phyloP scores from a whole-genome alignment of 129 eudicot species.

The Flaveria linearis region DNA sequence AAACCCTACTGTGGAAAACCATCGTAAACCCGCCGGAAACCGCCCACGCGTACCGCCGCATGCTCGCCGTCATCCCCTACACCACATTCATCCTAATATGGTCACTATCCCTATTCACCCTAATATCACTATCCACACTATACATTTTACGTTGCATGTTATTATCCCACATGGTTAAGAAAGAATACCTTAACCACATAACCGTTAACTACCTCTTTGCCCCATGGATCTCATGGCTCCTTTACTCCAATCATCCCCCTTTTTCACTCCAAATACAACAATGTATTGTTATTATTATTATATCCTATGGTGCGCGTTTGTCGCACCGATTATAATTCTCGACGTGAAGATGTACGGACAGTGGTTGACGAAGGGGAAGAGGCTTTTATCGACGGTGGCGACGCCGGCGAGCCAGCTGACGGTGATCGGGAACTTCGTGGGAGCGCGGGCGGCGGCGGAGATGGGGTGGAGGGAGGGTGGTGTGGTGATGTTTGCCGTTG shows the following conservation, averaged over 20 bases:
- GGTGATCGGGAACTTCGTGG: slow-evolving; percentile 58
- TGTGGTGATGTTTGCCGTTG: slow-evolving; percentile 49
- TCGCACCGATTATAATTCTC: slow-evolving; percentile 46
- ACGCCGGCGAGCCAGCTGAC: slow-evolving; percentile 62
- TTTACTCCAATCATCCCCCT: slow-evolving; percentile 50
- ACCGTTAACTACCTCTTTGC: slow-evolving; percentile 72
- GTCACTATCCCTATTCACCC: slow-evolving; percentile 45
- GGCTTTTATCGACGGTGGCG: slow-evolving; percentile 44
- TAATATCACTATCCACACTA: slow-evolving; percentile 39
- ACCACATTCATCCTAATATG: slow-evolving; percentile 41
- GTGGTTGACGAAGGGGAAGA: slow-evolving; percentile 60
- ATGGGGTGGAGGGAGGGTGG: slow-evolving; percentile 67
- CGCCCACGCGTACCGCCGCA: slow-evolving; percentile 39
- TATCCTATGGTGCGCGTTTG: slow-evolving; percentile 43
- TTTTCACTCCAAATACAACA: not conserved
- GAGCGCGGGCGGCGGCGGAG: slow-evolving; percentile 47
- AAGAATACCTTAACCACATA: slow-evolving; percentile 59
- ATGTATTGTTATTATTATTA: not conserved
- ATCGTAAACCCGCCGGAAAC: slow-evolving; percentile 39
- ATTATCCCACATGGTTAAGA: slow-evolving; percentile 44
- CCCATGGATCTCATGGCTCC: slow-evolving; percentile 70
- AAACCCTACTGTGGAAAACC: slow-evolving; percentile 65
- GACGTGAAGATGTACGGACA: slow-evolving; percentile 66
- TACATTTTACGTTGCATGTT: slow-evolving; percentile 48
- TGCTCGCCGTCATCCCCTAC: slow-evolving; percentile 30